phyloP scores from a whole-genome alignment of 2,329 filamentous ascomycete species.

The Ophiostoma perfectum region DNA sequence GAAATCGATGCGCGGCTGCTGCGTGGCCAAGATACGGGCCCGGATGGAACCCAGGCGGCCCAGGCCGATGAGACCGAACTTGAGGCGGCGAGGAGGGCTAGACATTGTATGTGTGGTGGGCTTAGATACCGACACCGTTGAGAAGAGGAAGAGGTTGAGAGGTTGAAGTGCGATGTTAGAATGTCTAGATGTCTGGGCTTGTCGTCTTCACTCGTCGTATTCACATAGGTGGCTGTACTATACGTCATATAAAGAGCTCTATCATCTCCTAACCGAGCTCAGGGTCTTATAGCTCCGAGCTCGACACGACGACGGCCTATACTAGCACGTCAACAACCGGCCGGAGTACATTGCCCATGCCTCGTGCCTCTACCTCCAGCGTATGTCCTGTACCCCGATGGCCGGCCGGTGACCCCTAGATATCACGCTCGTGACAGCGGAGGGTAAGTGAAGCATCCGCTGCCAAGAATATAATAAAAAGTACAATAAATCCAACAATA shows the following conservation, averaged over 20 bases:
- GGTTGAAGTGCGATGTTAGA: neutral
- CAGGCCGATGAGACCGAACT: slow-evolving; percentile 28
- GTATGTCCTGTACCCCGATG: neutral
- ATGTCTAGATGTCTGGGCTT: neutral
- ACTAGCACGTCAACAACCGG: neutral
- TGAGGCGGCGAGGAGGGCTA: slow-evolving; percentile 16
- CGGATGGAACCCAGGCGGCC: slow-evolving; percentile 32
- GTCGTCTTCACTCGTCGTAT: neutral
- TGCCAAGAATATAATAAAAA: neutral
- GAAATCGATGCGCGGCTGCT: slow-evolving; percentile 34
- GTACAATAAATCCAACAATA: neutral
- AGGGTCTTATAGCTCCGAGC: neutral
- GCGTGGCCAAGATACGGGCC: slow-evolving; percentile 33
- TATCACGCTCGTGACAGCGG: neutral
- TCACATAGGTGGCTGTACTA: neutral
- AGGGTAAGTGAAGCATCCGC: neutral
- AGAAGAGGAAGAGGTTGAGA: neutral
- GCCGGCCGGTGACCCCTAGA: neutral
- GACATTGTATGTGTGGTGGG: slow-evolving; percentile 15
- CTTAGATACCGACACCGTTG: too few species aligned
- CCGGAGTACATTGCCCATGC: neutral
- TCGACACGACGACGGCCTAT: neutral
- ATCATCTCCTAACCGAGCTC: neutral
- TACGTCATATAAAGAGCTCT: neutral
- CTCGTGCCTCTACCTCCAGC: neutral